phyloP scores from a whole-genome alignment of 495 filamentous ascomycete genomes.

The Neurospora sp. region DNA sequence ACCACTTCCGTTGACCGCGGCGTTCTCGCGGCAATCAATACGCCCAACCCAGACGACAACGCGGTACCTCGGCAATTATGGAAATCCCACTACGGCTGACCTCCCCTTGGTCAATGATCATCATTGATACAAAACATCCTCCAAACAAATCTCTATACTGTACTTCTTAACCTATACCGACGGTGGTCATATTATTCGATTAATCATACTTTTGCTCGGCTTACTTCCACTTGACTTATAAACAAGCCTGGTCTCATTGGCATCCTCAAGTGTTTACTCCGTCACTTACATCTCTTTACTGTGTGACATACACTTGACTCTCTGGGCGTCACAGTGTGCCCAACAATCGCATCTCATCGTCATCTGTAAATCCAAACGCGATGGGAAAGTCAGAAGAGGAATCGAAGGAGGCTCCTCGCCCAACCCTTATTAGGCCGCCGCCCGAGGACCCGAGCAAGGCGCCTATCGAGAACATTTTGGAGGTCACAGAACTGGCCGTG shows the following conservation, averaged over 20 bases:
- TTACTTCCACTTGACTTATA: neutral
- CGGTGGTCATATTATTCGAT: neutral
- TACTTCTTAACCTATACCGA: neutral
- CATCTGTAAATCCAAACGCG: neutral
- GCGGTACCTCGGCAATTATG: neutral
- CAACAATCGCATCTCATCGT: neutral
- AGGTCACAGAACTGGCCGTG: constrained; percentile 68
- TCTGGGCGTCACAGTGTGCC: neutral
- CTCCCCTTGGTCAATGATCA: neutral
- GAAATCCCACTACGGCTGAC: neutral
- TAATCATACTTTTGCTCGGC: neutral
- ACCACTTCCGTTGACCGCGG: neutral
- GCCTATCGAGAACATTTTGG: constrained; percentile 78
- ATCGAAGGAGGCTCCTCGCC: constrained; percentile 7
- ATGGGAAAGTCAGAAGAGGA: neutral
- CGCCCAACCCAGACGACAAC: neutral
- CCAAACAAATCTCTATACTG: neutral
- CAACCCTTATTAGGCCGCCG: constrained; percentile 71
- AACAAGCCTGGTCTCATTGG: neutral
- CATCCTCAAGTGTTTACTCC: neutral
- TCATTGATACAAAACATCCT: neutral
- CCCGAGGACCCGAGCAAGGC: constrained; percentile 62
- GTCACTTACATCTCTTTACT: neutral
- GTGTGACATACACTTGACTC: neutral
- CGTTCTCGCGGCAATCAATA: neutral